phyloP scores from a whole-genome alignment of 2,329 filamentous ascomycete species.

The Albophoma yamanashiensis region DNA sequence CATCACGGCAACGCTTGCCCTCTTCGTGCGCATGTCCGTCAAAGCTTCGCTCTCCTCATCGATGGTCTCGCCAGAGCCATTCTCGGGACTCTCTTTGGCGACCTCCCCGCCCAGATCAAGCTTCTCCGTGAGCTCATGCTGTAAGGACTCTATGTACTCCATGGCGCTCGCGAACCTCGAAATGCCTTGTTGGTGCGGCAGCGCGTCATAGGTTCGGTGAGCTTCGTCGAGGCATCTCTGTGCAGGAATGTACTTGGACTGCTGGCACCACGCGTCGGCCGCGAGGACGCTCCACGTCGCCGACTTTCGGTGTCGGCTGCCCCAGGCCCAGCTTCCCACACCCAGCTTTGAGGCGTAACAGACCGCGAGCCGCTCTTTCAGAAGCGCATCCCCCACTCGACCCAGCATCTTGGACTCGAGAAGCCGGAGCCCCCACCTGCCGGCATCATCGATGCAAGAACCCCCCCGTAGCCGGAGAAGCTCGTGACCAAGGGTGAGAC shows the following conservation, averaged over 20 bases:
- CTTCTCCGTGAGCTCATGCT: conserved; percentile 36
- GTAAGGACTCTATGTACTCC: conserved; percentile 40
- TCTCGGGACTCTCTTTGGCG: conserved; percentile 25
- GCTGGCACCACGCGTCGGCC: conserved; percentile 71
- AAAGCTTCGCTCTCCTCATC: conserved; percentile 48
- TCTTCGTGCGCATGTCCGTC: conserved; percentile 36
- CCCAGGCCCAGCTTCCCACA: conserved; percentile 54
- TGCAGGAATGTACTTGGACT: conserved; percentile 68
- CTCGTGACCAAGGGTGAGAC: conserved; percentile 66
- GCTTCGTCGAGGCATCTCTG: conserved; percentile 68
- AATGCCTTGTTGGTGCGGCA: conserved; percentile 40
- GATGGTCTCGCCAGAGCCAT: conserved; percentile 31
- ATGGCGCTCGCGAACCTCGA: conserved; percentile 38
- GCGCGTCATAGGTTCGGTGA: conserved; percentile 38
- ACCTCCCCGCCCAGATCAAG: conserved; percentile 26
- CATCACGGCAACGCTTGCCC: conserved; percentile 42
- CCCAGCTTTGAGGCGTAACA: conserved; percentile 71
- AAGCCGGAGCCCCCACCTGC: conserved; percentile 70
- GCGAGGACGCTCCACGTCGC: conserved; percentile 81
- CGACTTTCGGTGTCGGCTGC: conserved; percentile 69
- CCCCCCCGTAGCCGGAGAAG: conserved; percentile 73
- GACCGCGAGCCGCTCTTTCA: conserved; percentile 76
- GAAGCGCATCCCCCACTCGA: conserved; percentile 64
- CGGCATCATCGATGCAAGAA: conserved; percentile 73
- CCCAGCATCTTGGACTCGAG: conserved; percentile 72